Conservation (phyloP, 495 filamentous ascomycete species). For the Neurospora sp. region DNA sequence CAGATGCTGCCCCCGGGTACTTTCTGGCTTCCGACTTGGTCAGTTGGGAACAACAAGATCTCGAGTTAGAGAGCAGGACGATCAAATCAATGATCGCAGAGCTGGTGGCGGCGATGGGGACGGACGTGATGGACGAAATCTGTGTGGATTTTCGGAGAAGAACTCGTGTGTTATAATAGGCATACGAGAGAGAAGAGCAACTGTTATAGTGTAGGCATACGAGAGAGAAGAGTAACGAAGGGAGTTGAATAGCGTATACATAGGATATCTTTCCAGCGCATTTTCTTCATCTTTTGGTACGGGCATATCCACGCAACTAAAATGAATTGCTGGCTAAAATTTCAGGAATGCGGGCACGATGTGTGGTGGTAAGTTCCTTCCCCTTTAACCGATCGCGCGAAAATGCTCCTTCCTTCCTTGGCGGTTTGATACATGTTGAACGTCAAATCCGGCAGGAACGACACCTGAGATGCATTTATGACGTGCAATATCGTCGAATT, state of each 20-base stretch:
- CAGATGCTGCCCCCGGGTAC: constrained; percentile 18
- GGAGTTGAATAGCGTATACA: background rate
- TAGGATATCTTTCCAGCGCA: background rate
- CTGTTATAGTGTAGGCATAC: background rate
- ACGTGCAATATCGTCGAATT: background rate
- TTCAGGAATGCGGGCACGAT: background rate
- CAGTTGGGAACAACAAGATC: constrained; percentile 52
- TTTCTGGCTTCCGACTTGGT: constrained; percentile 45
- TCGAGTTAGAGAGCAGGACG: constrained; percentile 35
- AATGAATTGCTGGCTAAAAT: background rate
- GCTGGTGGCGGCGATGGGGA: constrained; percentile 66
- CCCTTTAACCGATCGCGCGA: background rate
- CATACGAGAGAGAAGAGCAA: background rate
- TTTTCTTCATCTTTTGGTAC: background rate
- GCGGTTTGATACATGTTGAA: background rate
- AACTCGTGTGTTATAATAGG: background rate
- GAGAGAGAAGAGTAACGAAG: background rate
- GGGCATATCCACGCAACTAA: background rate
- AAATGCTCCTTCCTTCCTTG: background rate
- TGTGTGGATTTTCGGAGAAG: constrained; percentile 25
- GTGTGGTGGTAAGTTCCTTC: background rate
- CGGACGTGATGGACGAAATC: constrained; percentile 50
- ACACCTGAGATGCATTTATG: background rate
- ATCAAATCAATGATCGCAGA: constrained; percentile 65
- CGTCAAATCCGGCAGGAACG: background rate